Percentiles rank a stretch among this genome's conserved stretches.
phyloP scores from a whole-genome alignment of 2,329 filamentous ascomycete species.

The Microdochium paspali region DNA sequence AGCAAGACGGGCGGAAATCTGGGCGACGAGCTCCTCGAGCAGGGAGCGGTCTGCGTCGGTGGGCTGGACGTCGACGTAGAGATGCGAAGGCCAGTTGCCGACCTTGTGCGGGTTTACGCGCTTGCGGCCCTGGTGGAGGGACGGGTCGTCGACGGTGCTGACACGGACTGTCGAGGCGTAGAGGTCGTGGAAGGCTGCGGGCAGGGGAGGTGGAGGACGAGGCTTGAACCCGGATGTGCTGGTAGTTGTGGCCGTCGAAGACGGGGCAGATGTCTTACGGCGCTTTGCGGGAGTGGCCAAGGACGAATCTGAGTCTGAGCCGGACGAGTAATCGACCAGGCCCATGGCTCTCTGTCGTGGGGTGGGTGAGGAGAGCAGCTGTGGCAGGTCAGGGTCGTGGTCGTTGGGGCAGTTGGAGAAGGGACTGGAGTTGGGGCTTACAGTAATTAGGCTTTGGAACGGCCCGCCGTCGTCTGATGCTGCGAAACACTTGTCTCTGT shows the following conservation, averaged over 20 bases:
- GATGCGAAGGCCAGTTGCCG: conserved; percentile 87
- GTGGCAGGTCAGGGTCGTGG: neutral
- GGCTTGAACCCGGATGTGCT: neutral
- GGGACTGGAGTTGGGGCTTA: neutral
- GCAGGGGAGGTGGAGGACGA: conserved; percentile 55
- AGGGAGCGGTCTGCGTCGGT: conserved; percentile 31
- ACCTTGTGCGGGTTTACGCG: conserved; percentile 74
- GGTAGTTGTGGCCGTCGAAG: conserved; percentile 1
- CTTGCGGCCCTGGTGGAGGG: conserved; percentile 75
- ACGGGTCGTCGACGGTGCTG: conserved; percentile 72
- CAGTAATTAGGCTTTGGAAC: neutral
- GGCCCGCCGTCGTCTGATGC: neutral
- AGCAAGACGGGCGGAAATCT: conserved; percentile 22
- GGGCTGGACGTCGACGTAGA: conserved; percentile 76
- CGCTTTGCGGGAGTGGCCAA: conserved; percentile 9
- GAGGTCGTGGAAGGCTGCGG: conserved; percentile 74
- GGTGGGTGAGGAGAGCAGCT: neutral
- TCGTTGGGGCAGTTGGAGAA: neutral
- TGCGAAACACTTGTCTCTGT: neutral
- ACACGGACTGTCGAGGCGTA: conserved; percentile 76
- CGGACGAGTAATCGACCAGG: conserved; percentile 29
- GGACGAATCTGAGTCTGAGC: conserved; percentile 3
- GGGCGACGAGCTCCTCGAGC: conserved; percentile 32
- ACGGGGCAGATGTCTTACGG: conserved; percentile 10
- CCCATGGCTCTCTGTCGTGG: conserved; percentile 14